These are phyloP conservation scores for Gypsophila paniculata DNA, from an alignment of 179 eudicot species.

Conservation along the genomic window DNA sequence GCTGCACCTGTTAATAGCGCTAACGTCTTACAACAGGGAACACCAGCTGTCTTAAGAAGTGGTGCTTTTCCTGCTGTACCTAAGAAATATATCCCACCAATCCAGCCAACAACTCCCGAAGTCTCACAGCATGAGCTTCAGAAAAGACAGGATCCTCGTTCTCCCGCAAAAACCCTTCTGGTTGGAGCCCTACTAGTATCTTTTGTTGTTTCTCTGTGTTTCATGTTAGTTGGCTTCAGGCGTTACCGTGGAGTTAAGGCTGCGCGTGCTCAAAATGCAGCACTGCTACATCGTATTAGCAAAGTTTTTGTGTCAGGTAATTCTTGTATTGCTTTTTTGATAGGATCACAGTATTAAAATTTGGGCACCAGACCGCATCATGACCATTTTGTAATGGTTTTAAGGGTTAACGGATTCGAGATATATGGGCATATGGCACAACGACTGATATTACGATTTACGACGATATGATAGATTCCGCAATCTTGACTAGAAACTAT, in stretches of 20 bases:
- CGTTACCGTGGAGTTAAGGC: conserved; percentile 38
- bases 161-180: conserved; percentile 8
- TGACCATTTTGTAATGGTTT: too few species aligned
- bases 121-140: conserved; percentile 10
- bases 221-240: conserved; percentile 28
- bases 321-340: not conserved
- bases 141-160: not conserved
- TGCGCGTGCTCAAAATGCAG: conserved; percentile 55
- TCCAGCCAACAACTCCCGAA: conserved; percentile 11
- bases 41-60: conserved; percentile 25
- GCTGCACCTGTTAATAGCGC: conserved; percentile 22
- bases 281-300: conserved; percentile 78
- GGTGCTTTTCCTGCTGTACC: conserved; percentile 32
- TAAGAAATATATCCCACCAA: conserved; percentile 14
- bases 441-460: too few species aligned
- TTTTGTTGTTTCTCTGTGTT: conserved; percentile 30
- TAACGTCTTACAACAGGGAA: conserved; percentile 9
- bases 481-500: too few species aligned
- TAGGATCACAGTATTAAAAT: not conserved
- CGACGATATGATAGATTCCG: too few species aligned
- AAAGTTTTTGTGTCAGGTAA: conserved; percentile 91
- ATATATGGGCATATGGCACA: too few species aligned
- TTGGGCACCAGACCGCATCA: too few species aligned
- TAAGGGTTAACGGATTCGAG: too few species aligned
- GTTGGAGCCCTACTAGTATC: conserved; percentile 23